phyloP scores from a whole-genome alignment of 139 green algal genomes.

The Tetratostichococcus sp. region DNA sequence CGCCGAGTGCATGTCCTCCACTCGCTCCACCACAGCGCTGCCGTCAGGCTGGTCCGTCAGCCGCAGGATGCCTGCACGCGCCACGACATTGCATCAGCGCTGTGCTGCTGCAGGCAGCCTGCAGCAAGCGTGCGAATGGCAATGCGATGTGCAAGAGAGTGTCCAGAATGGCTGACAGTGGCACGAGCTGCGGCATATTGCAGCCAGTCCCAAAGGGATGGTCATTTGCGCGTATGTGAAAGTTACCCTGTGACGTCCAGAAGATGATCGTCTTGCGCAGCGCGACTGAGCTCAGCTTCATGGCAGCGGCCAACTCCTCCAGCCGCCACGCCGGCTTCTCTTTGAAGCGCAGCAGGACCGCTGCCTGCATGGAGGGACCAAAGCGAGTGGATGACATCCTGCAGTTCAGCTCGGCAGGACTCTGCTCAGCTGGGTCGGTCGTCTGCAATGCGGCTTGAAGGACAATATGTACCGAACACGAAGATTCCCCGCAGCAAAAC shows the following conservation, averaged over 20 bases:
- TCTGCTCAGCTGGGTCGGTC: too few relatives aligned
- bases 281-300: constrained; percentile 45
- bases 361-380: constrained; percentile 65
- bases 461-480: too few relatives aligned
- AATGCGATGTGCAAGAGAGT: not conserved
- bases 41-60: not conserved
- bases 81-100: too few relatives aligned
- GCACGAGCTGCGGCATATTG: too few relatives aligned
- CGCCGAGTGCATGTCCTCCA: constrained; percentile 7
- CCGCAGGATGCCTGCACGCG: not conserved
- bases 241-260: constrained; percentile 81
- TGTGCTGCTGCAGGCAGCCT: too few relatives aligned
- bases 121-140: not conserved
- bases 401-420: not conserved
- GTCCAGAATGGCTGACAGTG: too few relatives aligned
- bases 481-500: too few relatives aligned
- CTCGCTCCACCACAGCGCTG: not conserved
- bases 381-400: too few relatives aligned
- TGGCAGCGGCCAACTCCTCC: constrained; percentile 41
- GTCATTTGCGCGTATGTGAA: too few relatives aligned
- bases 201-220: too few relatives aligned
- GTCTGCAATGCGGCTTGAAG: too few relatives aligned
- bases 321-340: constrained; percentile 23
- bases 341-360: constrained; percentile 77
- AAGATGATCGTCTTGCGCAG: constrained; percentile 66